These are phyloP conservation scores for Fusarium coicis DNA, from an alignment of 2,329 filamentous ascomycete genomes.

Conservation along the genomic window DNA sequence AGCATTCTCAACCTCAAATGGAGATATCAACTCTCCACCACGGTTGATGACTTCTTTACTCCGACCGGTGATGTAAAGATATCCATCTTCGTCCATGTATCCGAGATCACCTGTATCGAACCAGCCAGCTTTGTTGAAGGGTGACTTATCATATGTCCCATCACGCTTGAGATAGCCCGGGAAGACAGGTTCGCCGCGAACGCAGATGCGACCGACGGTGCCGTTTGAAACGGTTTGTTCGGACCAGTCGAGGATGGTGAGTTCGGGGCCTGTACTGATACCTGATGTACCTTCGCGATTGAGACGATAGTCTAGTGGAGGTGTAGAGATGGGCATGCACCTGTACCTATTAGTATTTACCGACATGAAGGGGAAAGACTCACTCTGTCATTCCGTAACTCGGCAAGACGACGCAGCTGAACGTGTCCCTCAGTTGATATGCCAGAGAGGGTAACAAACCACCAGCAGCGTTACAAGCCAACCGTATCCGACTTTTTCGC, in stretches of 20 bases:
- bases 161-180: neutral
- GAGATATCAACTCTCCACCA: neutral
- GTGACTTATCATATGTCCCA: conserved; percentile 1
- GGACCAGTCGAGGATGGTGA: conserved; percentile 5
- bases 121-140: neutral
- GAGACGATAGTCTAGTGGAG: conserved; percentile 1
- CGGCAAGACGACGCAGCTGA: conserved; percentile 1
- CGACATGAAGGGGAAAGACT: fast-evolving
- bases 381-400: conserved; percentile 24
- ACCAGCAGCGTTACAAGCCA: conserved; percentile 11
- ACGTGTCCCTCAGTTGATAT: neutral
- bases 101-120: conserved; percentile 11
- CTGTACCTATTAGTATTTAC: neutral
- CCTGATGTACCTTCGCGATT: conserved; percentile 9
- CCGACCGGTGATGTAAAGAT: conserved; percentile 14
- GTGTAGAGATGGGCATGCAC: conserved; percentile 6
- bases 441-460: neutral
- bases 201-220: conserved; percentile 3
- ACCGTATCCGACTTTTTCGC: neutral
- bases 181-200: conserved; percentile 7
- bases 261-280: conserved; percentile 8
- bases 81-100: conserved; percentile 3
- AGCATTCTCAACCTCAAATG: conserved; percentile 12
- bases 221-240: neutral
- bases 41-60: conserved; percentile 19